Evolutionary conservation across 176 grass and related monocot species (phyloP).

Genomic region (Phragmites australis): DNA sequence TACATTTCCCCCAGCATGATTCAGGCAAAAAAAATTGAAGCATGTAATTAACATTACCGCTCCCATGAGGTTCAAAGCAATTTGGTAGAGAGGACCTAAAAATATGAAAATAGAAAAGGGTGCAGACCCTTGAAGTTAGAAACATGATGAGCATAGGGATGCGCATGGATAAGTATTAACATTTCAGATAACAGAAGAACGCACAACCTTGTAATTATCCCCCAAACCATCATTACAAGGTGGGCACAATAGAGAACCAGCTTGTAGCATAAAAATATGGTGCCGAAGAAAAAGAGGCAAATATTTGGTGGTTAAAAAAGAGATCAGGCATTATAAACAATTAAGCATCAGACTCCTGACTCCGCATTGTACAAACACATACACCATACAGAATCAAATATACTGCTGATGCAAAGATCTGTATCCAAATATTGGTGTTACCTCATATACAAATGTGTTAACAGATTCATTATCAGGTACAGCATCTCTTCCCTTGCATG

Average conservation of each 20-base stretch:
- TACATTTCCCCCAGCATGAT: not conserved
- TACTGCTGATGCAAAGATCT: conserved; percentile 7
- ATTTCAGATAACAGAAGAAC: not conserved
- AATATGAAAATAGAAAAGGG: not conserved
- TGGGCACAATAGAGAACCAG: not conserved
- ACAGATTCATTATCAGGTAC: conserved; percentile 83
- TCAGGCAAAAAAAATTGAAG: not conserved
- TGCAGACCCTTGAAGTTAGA: not conserved
- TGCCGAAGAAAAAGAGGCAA: not conserved
- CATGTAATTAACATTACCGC: too few relatives aligned
- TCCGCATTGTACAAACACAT: conserved; percentile 34
- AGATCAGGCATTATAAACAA: conserved; percentile 16
- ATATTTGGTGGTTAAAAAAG: not conserved
- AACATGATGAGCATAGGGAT: not conserved
- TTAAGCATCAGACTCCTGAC: not conserved
- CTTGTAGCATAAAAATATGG: conserved; percentile 2
- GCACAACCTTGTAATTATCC: conserved; percentile 17
- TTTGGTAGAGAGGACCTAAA: not conserved
- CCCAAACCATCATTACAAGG: not conserved
- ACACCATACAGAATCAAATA: conserved; percentile 16
- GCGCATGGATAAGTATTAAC: not conserved
- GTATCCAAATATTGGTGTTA: conserved; percentile 37
- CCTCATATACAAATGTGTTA: conserved; percentile 73
- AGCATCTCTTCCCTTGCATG: conserved; percentile 73
- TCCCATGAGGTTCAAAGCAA: not conserved